phyloP scores from a whole-genome alignment of 495 filamentous ascomycete genomes.

The Penicillium crystallinum region DNA sequence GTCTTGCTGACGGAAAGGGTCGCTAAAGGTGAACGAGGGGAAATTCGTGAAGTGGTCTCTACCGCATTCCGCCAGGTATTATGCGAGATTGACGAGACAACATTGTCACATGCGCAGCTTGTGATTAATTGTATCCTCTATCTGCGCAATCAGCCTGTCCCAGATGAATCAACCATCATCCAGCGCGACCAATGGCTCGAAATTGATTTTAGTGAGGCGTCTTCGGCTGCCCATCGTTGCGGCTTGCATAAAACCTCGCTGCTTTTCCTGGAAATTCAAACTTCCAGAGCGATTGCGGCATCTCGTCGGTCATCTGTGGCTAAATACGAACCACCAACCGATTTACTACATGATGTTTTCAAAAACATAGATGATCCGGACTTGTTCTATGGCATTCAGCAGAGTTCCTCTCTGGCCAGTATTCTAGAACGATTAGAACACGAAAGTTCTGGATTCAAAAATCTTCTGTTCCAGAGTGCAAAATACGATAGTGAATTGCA shows the following conservation, averaged over 20 bases:
- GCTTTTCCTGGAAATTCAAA: conserved; percentile 71
- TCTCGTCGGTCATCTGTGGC: conserved; percentile 64
- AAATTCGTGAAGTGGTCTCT: conserved; percentile 38
- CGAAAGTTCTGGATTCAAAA: conserved; percentile 82
- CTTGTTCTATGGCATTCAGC: conserved; percentile 88
- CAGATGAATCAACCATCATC: conserved; percentile 66
- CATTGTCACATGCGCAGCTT: conserved; percentile 48
- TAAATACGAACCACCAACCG: conserved; percentile 53
- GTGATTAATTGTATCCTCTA: conserved; percentile 83
- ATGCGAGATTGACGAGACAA: conserved; percentile 25
- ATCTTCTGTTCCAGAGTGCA: conserved; percentile 86
- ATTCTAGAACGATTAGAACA: conserved; percentile 85
- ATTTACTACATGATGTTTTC: conserved; percentile 74
- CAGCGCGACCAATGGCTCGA: conserved; percentile 84
- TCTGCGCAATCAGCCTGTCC: conserved; percentile 72
- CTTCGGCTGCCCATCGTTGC: conserved; percentile 72
- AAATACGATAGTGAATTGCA: conserved; percentile 79
- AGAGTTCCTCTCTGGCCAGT: conserved; percentile 65
- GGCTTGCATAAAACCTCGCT: conserved; percentile 83
- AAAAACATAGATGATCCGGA: conserved; percentile 92
- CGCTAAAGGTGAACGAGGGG: conserved; percentile 15
- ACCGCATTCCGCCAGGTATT: conserved; percentile 36
- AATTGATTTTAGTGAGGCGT: conserved; percentile 66
- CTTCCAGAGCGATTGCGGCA: conserved; percentile 46
- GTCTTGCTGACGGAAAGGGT: conserved; percentile 54